A percentile compares a stretch with the other conserved stretches of the same genome.
These are phyloP conservation scores for Magnolia sinica DNA, from an alignment of 164 flowering plant genomes.

Conservation along the genomic window DNA sequence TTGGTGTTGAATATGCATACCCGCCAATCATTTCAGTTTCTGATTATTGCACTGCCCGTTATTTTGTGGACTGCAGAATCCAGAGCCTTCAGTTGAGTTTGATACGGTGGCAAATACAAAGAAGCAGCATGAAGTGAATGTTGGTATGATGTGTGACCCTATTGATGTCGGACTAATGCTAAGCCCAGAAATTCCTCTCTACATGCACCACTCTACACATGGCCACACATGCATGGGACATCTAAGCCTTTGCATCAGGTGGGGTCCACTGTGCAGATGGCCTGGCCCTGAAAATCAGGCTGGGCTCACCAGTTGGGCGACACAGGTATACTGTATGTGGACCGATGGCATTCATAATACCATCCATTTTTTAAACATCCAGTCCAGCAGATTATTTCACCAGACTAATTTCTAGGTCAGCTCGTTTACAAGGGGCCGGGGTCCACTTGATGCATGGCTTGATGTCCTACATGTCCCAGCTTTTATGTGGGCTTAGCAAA, in stretches of 20 bases:
- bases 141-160: constrained; percentile 49
- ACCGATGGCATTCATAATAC: background rate
- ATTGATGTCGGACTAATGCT: background rate
- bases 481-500: background rate
- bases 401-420: background rate
- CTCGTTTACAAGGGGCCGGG: background rate
- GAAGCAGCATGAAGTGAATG: constrained; percentile 90
- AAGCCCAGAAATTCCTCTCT: background rate
- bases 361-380: too few species aligned
- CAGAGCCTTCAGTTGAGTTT: constrained; percentile 83
- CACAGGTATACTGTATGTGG: too few species aligned
- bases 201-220: background rate
- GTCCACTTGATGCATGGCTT: background rate
- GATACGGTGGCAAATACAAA: constrained; percentile 79
- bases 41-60: background rate
- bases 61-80: constrained; percentile 47
- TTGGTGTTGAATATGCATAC: background rate
- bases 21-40: background rate
- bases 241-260: background rate
- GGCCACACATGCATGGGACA: background rate
- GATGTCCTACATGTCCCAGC: background rate
- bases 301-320: background rate
- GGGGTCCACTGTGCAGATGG: background rate
- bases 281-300: background rate
- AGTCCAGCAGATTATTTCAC: too few species aligned